Conservation (phyloP, 192 early-diverging fungal genomes). For the Linnemannia zychae region DNA sequence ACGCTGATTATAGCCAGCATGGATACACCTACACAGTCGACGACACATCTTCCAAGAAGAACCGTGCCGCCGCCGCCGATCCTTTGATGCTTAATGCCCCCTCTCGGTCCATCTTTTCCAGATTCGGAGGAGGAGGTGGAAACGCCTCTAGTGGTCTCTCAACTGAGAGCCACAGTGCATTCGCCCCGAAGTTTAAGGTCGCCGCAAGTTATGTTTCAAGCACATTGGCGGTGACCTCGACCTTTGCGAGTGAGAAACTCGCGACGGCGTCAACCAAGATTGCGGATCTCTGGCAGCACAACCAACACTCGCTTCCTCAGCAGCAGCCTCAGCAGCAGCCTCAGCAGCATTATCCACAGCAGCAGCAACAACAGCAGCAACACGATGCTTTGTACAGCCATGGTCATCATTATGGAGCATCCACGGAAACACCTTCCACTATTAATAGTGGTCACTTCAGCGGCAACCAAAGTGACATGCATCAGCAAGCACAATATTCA, state of each 20-base stretch:
- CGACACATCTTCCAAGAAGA: slow-evolving; percentile 7
- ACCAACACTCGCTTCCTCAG: slow-evolving; percentile 43
- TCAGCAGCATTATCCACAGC: slow-evolving; percentile 15
- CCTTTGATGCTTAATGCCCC: slow-evolving; percentile 32
- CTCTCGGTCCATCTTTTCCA: slow-evolving; percentile 41
- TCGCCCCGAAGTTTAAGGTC: slow-evolving; percentile 36
- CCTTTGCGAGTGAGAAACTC: slow-evolving; percentile 41
- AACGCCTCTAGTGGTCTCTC: not conserved
- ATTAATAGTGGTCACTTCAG: slow-evolving; percentile 30
- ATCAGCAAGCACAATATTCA: slow-evolving; percentile 7
- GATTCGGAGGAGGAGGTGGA: slow-evolving; percentile 19
- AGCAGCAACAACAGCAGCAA: slow-evolving; percentile 15
- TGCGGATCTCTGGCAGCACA: slow-evolving; percentile 54
- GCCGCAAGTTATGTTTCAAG: slow-evolving; percentile 47
- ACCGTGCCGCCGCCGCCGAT: not conserved
- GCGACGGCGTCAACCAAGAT: slow-evolving; percentile 50
- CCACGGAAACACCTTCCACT: slow-evolving; percentile 15
- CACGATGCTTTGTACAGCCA: slow-evolving; percentile 29
- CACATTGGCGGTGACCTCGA: slow-evolving; percentile 48
- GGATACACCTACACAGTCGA: slow-evolving; percentile 25
- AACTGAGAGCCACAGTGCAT: not conserved
- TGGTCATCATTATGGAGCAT: slow-evolving; percentile 10
- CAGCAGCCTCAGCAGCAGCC: slow-evolving; percentile 25
- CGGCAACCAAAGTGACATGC: not conserved
- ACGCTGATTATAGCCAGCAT: not conserved